Evolutionary conservation across 257 asterid species (phyloP).

Genomic region (Lantana camara): DNA sequence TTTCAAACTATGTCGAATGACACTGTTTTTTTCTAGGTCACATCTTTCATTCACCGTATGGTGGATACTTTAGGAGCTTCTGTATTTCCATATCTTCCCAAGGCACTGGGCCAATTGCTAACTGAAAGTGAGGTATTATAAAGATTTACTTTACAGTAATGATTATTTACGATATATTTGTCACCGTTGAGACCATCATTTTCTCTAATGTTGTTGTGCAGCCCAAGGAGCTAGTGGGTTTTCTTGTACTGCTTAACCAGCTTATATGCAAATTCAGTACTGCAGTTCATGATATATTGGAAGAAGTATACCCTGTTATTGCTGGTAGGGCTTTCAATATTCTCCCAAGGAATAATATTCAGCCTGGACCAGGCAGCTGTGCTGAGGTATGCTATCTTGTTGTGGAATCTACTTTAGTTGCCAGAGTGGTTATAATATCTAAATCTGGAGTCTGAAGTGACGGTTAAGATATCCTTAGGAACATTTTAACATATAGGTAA

Average conservation of each 20-base stretch:
- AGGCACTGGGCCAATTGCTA: conserved; percentile 85
- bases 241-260: conserved; percentile 83
- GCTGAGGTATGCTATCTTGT: conserved; percentile 65
- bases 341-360: conserved; percentile 73
- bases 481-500: too few species aligned
- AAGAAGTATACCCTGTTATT: conserved; percentile 80
- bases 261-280: conserved; percentile 87
- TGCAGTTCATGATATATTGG: conserved; percentile 69
- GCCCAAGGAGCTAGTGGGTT: conserved; percentile 91
- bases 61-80: conserved; percentile 86
- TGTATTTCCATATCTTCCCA: conserved; percentile 90
- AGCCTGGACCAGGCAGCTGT: conserved; percentile 77
- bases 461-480: too few species aligned
- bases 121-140: conserved; percentile 89
- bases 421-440: not conserved
- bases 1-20: conserved; percentile 21
- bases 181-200: conserved; percentile 14
- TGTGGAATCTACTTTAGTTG: conserved; percentile 10
- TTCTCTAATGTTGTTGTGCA: conserved; percentile 42
- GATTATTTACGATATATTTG: not conserved
- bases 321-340: conserved; percentile 66
- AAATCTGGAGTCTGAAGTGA: not conserved
- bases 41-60: conserved; percentile 96
- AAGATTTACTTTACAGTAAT: conserved; percentile 4
- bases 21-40: conserved; percentile 55